phyloP scores from a whole-genome alignment of 2,329 filamentous ascomycete species.

The Amauroascus niger region DNA sequence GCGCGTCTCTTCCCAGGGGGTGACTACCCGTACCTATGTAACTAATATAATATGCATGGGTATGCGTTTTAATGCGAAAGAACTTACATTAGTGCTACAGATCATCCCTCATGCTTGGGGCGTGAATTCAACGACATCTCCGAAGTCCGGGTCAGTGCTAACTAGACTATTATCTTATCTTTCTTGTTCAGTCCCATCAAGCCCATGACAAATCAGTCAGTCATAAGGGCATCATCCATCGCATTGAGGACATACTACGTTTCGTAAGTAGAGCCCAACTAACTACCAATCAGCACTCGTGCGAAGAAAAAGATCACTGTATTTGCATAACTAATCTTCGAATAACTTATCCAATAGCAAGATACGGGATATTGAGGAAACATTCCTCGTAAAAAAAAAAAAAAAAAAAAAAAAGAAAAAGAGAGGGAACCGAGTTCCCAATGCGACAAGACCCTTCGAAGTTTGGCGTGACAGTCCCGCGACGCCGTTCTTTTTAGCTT shows the following conservation, averaged over 20 bases:
- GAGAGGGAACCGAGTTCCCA: not conserved
- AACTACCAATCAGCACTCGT: too few relatives aligned
- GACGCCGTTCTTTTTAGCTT: not conserved
- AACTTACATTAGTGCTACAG: not conserved
- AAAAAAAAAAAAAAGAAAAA: too few relatives aligned
- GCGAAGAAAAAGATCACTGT: too few relatives aligned
- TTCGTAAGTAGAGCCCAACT: too few relatives aligned
- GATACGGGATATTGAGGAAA: not conserved
- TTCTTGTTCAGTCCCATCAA: not conserved
- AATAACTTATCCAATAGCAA: not conserved
- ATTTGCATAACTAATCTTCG: not conserved
- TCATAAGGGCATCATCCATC: not conserved
- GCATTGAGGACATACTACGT: not conserved
- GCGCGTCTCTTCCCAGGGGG: not conserved
- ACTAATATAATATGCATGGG: not conserved
- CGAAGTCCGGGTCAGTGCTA: not conserved
- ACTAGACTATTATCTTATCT: not conserved
- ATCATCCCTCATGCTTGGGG: slow-evolving; percentile 9
- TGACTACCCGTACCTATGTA: not conserved
- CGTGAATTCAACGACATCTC: slow-evolving; percentile 2
- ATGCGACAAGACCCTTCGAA: not conserved
- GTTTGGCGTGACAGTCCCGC: not conserved
- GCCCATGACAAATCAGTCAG: not conserved
- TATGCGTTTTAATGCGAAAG: not conserved
- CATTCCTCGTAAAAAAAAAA: not conserved